Evolutionary conservation across 2,329 filamentous ascomycete genomes (phyloP).

Genomic region (Cercospora beticola): DNA sequence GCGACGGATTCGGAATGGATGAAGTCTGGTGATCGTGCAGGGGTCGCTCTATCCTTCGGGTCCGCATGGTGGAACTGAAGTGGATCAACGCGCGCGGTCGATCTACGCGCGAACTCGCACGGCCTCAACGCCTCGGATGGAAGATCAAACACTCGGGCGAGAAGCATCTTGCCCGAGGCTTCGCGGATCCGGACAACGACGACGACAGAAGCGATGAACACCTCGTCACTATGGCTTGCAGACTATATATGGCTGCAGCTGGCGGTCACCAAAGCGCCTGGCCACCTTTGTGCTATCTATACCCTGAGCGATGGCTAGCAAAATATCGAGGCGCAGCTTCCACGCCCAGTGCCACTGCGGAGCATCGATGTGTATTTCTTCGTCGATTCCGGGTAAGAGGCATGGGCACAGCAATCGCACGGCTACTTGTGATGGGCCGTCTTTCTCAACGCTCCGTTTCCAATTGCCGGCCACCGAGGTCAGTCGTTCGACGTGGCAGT

Average conservation of each 20-base stretch:
- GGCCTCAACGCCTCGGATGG: not conserved
- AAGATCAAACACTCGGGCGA: not conserved
- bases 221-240: not conserved
- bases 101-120: not conserved
- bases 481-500: not conserved
- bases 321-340: not conserved
- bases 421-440: not conserved
- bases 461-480: not conserved
- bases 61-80: not conserved
- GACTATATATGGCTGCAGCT: not conserved
- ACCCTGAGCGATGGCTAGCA: not conserved
- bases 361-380: not conserved
- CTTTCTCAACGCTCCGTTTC: not conserved
- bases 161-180: not conserved
- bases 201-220: not conserved
- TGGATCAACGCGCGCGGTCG: not conserved
- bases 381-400: not conserved
- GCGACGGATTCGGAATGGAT: not conserved
- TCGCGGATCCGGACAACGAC: not conserved
- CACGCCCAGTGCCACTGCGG: not conserved
- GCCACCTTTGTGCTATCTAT: not conserved
- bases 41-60: not conserved
- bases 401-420: not conserved
- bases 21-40: not conserved
- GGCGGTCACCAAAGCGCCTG: too few relatives aligned